Evolutionary conservation across 306 rosid genomes (phyloP), one percentile per base, ranked within the genome.

Genomic region (Lithocarpus polystachyus): DNA sequence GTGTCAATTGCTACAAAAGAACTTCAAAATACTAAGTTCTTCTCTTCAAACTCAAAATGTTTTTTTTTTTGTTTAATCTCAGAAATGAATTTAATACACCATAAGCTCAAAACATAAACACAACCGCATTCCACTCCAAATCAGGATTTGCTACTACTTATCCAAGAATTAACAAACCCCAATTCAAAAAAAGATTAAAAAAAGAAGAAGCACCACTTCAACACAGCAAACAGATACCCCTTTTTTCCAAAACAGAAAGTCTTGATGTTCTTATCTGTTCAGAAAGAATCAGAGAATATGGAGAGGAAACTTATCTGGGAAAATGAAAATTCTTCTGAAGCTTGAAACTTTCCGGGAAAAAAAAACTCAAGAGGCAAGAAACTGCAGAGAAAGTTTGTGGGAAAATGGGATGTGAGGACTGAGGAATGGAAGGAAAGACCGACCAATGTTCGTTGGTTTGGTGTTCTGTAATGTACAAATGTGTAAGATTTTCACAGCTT

Each of bases 261-360:
- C 67, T 37, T 19, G 31, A 43, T 33, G 40, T 71, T 67, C 61
- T 51, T 31, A 54, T 52, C 23, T 35, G 18, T 56, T 2, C 33
- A 48, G 10, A 53, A 48, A 59, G 35, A 65, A 52, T 31, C 59
- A 68, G 29, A 71, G 64, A 61, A 60, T 48, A 57, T 56, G 75
- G 51, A 9, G 55, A 78, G 82, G 70, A n/a, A 72, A 87, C 92
- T 90, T 86, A 89, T 86, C 89, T 85, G 85, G 81, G 74, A 56
- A 73, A 82, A 31, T 11, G 53, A 13, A 60, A 33, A 61, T 72
- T 64, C 69, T 75, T 37, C 82, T 33, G 79, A 37, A 70, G 89
- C 37, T 81, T 69, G 71, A 61, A 76, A 72, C 74, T 84, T 80
- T 78, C 54, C 75, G 71, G 76, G 78, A 75, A 82, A 40, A 40